These are phyloP conservation scores for Arthrobotrys iridis DNA, from an alignment of 2,329 filamentous ascomycete species.

Conservation along the genomic window DNA sequence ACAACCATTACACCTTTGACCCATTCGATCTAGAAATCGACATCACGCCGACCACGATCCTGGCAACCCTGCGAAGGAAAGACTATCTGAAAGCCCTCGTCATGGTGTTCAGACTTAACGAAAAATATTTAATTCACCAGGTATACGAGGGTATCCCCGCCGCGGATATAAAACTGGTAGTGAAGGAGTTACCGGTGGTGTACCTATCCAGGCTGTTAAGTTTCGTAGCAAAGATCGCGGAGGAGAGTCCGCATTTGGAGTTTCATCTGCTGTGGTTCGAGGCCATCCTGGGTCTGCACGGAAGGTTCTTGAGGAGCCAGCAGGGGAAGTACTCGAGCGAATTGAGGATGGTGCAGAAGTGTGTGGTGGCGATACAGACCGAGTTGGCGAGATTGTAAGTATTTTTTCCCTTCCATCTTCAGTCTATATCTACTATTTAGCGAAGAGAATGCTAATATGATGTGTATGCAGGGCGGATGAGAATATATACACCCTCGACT, in stretches of 20 bases:
- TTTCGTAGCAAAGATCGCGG: conserved; percentile 86
- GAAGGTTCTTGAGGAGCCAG: conserved; percentile 83
- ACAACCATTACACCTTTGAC: conserved; percentile 85
- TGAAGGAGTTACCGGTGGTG: conserved; percentile 80
- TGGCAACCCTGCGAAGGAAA: conserved; percentile 74
- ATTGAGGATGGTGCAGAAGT: conserved; percentile 81
- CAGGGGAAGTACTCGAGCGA: conserved; percentile 83
- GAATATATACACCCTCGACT: conserved; percentile 89
- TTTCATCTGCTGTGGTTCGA: conserved; percentile 95
- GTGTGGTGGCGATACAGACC: conserved; percentile 79
- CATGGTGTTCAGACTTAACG: conserved; percentile 97
- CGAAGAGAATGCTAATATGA: neutral
- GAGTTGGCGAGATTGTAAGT: conserved; percentile 76
- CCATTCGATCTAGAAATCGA: conserved; percentile 95
- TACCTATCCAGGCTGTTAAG: conserved; percentile 87
- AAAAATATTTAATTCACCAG: conserved; percentile 79
- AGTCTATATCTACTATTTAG: neutral
- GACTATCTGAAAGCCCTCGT: conserved; percentile 92
- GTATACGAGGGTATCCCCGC: conserved; percentile 87
- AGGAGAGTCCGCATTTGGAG: conserved; percentile 91
- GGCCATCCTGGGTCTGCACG: conserved; percentile 81
- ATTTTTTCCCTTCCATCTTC: neutral
- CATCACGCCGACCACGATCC: conserved; percentile 86
- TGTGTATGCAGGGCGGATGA: conserved; percentile 71
- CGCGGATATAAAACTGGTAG: conserved; percentile 77